Conservation (phyloP, 1,139 yeast species). For the Komagataea norvegica region DNA sequence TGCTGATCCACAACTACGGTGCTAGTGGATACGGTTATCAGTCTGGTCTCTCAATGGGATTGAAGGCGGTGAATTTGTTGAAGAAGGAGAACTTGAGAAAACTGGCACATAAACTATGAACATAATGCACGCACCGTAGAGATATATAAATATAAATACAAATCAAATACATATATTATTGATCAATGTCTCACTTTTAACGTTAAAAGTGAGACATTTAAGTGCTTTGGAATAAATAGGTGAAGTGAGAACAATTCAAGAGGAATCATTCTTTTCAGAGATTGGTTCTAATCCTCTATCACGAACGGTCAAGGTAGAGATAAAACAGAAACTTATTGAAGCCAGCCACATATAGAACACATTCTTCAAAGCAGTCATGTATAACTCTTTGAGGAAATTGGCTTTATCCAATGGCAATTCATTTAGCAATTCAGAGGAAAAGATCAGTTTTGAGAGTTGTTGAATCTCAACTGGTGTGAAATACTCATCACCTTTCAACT, state of each 20-base stretch:
- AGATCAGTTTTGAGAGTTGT: neutral
- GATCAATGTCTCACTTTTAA: too few species aligned
- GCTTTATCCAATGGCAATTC: slow-evolving; percentile 20
- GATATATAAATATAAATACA: too few species aligned
- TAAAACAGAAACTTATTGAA: slow-evolving; percentile 1
- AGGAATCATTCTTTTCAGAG: neutral
- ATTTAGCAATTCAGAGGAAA: slow-evolving; percentile 5
- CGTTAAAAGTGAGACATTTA: too few species aligned
- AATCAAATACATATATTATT: too few species aligned
- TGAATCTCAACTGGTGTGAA: slow-evolving; percentile 16
- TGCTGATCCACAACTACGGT: slow-evolving; percentile 63
- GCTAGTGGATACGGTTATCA: slow-evolving; percentile 78
- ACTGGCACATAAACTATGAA: slow-evolving; percentile 9
- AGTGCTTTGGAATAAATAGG: too few species aligned
- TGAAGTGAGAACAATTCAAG: too few species aligned
- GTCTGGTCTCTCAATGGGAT: slow-evolving; percentile 64
- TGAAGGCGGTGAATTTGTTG: slow-evolving; percentile 36
- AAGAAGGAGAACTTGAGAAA: slow-evolving; percentile 12
- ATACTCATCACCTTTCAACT: neutral
- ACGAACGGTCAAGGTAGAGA: slow-evolving; percentile 3
- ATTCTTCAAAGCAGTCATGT: slow-evolving; percentile 7
- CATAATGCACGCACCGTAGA: too few species aligned
- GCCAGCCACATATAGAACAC: slow-evolving; percentile 6
- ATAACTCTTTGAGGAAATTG: slow-evolving; percentile 1
- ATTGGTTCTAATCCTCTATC: slow-evolving; percentile 9